phyloP scores from a whole-genome alignment of 208 protist genomes.

The Wallacemonas collosoma region DNA sequence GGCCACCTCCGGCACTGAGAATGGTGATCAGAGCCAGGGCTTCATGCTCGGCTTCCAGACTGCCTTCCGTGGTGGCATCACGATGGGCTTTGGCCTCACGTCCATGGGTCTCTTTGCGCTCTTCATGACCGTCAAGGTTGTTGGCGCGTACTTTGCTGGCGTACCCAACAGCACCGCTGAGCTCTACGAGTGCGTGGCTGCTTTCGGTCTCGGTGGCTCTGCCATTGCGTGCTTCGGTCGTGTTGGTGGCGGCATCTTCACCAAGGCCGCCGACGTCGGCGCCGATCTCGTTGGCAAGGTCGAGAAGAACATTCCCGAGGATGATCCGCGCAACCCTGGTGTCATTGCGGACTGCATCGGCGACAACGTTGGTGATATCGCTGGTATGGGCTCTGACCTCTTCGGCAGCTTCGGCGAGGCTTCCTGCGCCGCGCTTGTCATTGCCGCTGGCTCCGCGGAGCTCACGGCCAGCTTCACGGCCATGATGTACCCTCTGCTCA shows the following conservation, averaged over 20 bases:
- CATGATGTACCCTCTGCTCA: slow-evolving; percentile 91
- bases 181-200: slow-evolving; percentile 88
- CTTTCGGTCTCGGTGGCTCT: slow-evolving; percentile 96
- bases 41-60: slow-evolving; percentile 78
- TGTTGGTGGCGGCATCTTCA: slow-evolving; percentile 96
- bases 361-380: slow-evolving; percentile 96
- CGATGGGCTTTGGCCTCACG: slow-evolving; percentile 88
- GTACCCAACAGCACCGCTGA: slow-evolving; percentile 38
- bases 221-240: slow-evolving; percentile 96
- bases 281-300: slow-evolving; percentile 96
- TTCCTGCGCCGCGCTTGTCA: slow-evolving; percentile 93
- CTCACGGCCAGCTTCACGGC: slow-evolving; percentile 66
- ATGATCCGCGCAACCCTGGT: slow-evolving; percentile 96
- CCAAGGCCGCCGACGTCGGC: slow-evolving; percentile 96
- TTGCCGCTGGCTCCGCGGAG: slow-evolving; percentile 64
- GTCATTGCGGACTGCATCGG: slow-evolving; percentile 97
- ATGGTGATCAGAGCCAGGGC: slow-evolving; percentile 52
- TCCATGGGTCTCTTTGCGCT: slow-evolving; percentile 82
- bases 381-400: slow-evolving; percentile 95
- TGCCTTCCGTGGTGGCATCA: slow-evolving; percentile 87
- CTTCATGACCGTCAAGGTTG: slow-evolving; percentile 71
- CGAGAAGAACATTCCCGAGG: slow-evolving; percentile 95
- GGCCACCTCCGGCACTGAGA: slow-evolving; percentile 64
- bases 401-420: slow-evolving; percentile 96
- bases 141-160: slow-evolving; percentile 64